Evolutionary conservation across 78 protist genomes (phyloP).

Genomic region (Isochrysis galbana): DNA sequence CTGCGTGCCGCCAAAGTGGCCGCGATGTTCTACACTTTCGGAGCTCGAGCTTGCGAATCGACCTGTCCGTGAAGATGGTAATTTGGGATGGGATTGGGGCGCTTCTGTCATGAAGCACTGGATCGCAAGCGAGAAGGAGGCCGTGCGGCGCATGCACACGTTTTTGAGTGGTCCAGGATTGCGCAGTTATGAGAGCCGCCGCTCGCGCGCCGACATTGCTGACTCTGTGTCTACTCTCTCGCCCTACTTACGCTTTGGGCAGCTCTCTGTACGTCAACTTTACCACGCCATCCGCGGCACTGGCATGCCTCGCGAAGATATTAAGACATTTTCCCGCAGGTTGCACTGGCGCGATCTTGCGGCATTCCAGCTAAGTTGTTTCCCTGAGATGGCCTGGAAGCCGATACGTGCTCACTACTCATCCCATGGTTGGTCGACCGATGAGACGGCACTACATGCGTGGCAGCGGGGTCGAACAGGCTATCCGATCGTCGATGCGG

Average conservation of each 20-base stretch:
- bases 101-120: neutral
- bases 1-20: neutral
- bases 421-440: neutral
- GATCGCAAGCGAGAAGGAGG: constrained; percentile 10
- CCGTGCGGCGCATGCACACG: neutral
- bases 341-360: constrained; percentile 37
- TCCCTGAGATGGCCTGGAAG: neutral
- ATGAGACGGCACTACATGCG: neutral
- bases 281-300: neutral
- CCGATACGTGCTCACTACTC: constrained; percentile 26
- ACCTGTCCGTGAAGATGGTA: neutral
- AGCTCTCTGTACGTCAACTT: neutral
- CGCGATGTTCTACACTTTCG: neutral
- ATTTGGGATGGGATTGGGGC: neutral
- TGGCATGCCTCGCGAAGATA: neutral
- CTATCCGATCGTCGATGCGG: constrained; percentile 26
- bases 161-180: neutral
- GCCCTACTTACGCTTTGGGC: constrained; percentile 21
- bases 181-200: neutral
- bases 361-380: neutral
- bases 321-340: constrained; percentile 16
- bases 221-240: constrained; percentile 2
- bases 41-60: neutral
- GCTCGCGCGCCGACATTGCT: constrained; percentile 18
- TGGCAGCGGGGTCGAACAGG: constrained; percentile 18